phyloP scores from a whole-genome alignment of 148 eudicot genomes.

The Beta vulgaris region DNA sequence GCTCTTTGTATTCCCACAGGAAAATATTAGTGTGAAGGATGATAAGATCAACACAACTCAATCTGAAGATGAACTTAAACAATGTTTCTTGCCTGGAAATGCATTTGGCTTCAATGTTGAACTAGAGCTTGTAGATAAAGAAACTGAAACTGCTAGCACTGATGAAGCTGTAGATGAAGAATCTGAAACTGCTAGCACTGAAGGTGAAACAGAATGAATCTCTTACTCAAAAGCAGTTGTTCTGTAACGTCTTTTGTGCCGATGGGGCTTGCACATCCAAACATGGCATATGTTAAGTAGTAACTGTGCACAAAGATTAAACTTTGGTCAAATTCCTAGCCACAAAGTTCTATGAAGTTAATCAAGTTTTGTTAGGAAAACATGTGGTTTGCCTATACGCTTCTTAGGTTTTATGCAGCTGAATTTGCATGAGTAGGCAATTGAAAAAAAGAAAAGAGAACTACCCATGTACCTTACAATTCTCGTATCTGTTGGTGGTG shows the following conservation, averaged over 20 bases:
- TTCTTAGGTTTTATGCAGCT: background rate
- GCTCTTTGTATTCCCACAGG: slow-evolving; percentile 37
- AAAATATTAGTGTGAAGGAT: slow-evolving; percentile 65
- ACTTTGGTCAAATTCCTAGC: background rate
- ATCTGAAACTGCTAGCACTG: slow-evolving; percentile 7
- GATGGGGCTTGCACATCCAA: background rate
- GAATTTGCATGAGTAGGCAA: background rate
- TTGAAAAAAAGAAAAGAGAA: background rate
- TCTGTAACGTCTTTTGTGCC: background rate
- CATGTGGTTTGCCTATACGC: background rate
- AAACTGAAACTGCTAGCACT: slow-evolving; percentile 17
- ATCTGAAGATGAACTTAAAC: slow-evolving; percentile 64
- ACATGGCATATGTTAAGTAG: background rate
- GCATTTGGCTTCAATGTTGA: slow-evolving; percentile 74
- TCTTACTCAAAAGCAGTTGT: background rate
- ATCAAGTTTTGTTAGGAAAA: background rate
- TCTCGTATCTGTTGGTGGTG: background rate
- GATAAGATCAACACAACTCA: slow-evolving; percentile 64
- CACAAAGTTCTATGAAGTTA: background rate
- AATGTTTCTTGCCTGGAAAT: slow-evolving; percentile 56
- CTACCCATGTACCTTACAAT: background rate
- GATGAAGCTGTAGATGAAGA: slow-evolving; percentile 26
- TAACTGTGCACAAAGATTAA: background rate
- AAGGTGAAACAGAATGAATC: background rate
- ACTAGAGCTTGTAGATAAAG: slow-evolving; percentile 50